Evolutionary conservation across 768 basidiomycete species (phyloP).

Genomic region (Boletus subparvulus): DNA sequence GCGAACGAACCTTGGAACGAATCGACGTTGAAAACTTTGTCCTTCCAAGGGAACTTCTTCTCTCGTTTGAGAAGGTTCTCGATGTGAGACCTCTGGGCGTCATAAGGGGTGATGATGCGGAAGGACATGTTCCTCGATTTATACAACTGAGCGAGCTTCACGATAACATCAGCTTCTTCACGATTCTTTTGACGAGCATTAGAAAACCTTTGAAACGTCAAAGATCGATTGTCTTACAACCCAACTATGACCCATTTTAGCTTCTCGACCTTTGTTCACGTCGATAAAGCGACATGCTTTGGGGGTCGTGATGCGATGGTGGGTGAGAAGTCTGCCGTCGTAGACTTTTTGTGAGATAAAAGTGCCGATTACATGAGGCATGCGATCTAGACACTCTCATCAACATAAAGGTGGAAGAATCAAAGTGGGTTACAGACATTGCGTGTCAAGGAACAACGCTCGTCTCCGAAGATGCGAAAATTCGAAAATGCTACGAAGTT

Average conservation of each 20-base stretch:
- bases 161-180: slow-evolving; percentile 50
- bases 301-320: slow-evolving; percentile 42
- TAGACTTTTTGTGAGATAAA: slow-evolving; percentile 72
- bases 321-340: slow-evolving; percentile 53
- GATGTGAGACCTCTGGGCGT: slow-evolving; percentile 60
- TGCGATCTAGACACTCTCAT: slow-evolving; percentile 55
- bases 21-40: slow-evolving; percentile 76
- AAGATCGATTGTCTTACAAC: slow-evolving; percentile 19
- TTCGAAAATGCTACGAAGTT: slow-evolving; percentile 78
- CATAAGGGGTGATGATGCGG: slow-evolving; percentile 79
- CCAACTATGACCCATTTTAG: slow-evolving; percentile 35
- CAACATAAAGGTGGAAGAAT: not conserved
- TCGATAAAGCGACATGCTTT: slow-evolving; percentile 41
- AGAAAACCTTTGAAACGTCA: not conserved
- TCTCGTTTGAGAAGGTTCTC: slow-evolving; percentile 51
- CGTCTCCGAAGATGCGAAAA: slow-evolving; percentile 51
- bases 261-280: slow-evolving; percentile 33
- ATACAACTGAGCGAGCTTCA: slow-evolving; percentile 54
- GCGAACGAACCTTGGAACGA: slow-evolving; percentile 69
- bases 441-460: slow-evolving; percentile 61
- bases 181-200: slow-evolving; percentile 49
- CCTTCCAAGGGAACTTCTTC: slow-evolving; percentile 52
- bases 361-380: slow-evolving; percentile 72
- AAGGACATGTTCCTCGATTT: slow-evolving; percentile 46
- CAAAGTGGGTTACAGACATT: slow-evolving; percentile 51